Base-by-base conservation (phyloP, 169 alveolate species). In the Eimeria sp. region DNA sequence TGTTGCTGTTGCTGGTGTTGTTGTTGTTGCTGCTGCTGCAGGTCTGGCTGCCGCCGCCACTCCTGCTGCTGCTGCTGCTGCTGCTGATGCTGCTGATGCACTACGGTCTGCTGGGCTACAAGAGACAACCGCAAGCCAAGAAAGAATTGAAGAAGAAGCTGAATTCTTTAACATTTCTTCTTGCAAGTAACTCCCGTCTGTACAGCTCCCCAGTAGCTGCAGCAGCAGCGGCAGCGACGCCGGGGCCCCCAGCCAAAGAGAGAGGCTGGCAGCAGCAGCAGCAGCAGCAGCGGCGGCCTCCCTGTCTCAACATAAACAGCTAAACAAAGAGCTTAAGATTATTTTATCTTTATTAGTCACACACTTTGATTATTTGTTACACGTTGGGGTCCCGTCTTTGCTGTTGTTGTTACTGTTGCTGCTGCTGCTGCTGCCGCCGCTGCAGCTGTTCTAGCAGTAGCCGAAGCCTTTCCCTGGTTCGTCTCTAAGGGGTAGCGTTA, bases 1-100 rank as follows among this genome's bases (percentile, higher is more conserved):
- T 43, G 87, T 61, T 43, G 87, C 87, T 11, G 87, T 63, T 43
- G 61, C 87, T 43, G 87, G 63, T 76, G 87, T 61, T 76, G 87
- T 4, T 6, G 87, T 25, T 25, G 27, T 7, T 67, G 78, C 78
- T 54, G 0, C 87, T 76, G 87, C 61, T 43, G 87, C 87, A 14
- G 87, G 63, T 11, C 63, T 61, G 9, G 61, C 87, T 43, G 87
- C 87, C 43, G 87, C 87, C 43, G 87, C 14, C 6, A 61, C 49
- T 25, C 14, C 78, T 67, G 78, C 78, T 54, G 84, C 84, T 73
- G 57, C 84, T 30, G 45, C 84, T 73, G 84, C 84, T 20, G 51
- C 84, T 14, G 51, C 57, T 73, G 83, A 6, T 73, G 83, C 45
- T 73, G 83, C 51, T 40, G 45, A 16, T 73, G 84, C 57, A 30